A percentile compares a stretch with the other conserved stretches of the same genome.
Conservation (phyloP, 345 rosid species). For the Nephelium lappaceum region DNA sequence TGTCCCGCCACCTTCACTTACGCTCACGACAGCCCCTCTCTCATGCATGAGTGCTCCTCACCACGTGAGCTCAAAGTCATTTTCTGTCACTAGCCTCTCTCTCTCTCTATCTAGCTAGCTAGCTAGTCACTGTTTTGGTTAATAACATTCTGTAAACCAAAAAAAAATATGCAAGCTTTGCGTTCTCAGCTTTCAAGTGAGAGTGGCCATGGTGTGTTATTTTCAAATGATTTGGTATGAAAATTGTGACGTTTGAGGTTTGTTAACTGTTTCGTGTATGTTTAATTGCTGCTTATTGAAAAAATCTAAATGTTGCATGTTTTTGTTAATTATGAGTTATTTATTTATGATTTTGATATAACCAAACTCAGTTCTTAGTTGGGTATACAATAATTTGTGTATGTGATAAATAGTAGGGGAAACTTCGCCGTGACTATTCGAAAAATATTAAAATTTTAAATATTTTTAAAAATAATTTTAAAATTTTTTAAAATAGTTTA, state of each 20-base stretch:
- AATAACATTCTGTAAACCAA: background rate
- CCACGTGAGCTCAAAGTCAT: slow-evolving; percentile 94
- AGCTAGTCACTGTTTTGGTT: no score
- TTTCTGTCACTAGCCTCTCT: slow-evolving; percentile 66
- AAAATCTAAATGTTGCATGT: no score
- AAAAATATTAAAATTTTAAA: no score
- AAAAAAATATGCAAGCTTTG: background rate
- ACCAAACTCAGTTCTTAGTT: no score
- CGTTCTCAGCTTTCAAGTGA: background rate
- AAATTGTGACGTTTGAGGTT: background rate
- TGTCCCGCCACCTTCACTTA: slow-evolving; percentile 88
- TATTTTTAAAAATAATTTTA: no score
- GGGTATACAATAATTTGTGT: no score
- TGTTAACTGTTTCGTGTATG: background rate
- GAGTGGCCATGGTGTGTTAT: background rate
- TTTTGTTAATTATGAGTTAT: no score
- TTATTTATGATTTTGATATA: no score
- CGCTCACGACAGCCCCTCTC: slow-evolving; percentile 87
- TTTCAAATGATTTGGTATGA: background rate
- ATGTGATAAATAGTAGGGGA: no score
- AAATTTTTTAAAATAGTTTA: no score
- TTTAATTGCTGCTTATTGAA: background rate
- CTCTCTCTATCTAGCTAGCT: background rate
- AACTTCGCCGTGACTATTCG: no score
- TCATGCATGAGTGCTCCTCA: slow-evolving; percentile 81